These are phyloP conservation scores for Harrya chromipes DNA, from an alignment of 768 basidiomycete genomes.

Conservation along the genomic window DNA sequence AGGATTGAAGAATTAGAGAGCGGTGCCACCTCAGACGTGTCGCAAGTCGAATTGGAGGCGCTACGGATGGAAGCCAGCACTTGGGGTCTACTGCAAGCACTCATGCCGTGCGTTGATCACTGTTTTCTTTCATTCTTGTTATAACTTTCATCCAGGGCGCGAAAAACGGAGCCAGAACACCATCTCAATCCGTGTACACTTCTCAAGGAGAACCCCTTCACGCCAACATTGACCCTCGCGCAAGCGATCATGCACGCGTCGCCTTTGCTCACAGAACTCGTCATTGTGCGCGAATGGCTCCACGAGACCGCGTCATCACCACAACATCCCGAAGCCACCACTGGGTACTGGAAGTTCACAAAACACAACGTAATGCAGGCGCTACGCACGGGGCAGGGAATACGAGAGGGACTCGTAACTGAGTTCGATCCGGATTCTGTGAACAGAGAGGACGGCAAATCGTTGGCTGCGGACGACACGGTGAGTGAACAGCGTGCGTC, in stretches of 20 bases:
- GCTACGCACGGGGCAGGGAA: conserved; percentile 45
- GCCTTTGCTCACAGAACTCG: conserved; percentile 67
- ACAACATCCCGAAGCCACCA: conserved; percentile 64
- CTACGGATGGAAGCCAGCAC: conserved; percentile 75
- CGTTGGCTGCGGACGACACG: conserved; percentile 73
- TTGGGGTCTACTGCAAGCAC: conserved; percentile 75
- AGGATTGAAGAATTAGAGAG: conserved; percentile 57
- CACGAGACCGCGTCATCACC: conserved; percentile 70
- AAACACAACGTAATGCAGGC: conserved; percentile 69
- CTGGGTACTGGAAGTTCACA: conserved; percentile 84
- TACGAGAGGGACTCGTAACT: conserved; percentile 50
- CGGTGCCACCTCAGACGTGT: conserved; percentile 32
- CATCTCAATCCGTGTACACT: conserved; percentile 52
- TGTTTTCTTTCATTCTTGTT: background rate
- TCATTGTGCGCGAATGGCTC: conserved; percentile 86
- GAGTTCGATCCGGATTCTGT: conserved; percentile 83
- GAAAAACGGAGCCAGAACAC: conserved; percentile 56
- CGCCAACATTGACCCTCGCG: conserved; percentile 71
- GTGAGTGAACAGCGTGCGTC: conserved; percentile 40
- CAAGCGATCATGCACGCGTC: conserved; percentile 69
- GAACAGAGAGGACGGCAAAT: conserved; percentile 53
- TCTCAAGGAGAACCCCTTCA: conserved; percentile 74
- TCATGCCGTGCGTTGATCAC: conserved; percentile 60
- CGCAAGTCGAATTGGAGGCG: conserved; percentile 55
- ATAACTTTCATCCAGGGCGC: conserved; percentile 42